Evolutionary conservation across 495 filamentous ascomycete genomes (phyloP), one percentile per base, ranked within the genome.

Genomic region (Evansstolkia leycettana): DNA sequence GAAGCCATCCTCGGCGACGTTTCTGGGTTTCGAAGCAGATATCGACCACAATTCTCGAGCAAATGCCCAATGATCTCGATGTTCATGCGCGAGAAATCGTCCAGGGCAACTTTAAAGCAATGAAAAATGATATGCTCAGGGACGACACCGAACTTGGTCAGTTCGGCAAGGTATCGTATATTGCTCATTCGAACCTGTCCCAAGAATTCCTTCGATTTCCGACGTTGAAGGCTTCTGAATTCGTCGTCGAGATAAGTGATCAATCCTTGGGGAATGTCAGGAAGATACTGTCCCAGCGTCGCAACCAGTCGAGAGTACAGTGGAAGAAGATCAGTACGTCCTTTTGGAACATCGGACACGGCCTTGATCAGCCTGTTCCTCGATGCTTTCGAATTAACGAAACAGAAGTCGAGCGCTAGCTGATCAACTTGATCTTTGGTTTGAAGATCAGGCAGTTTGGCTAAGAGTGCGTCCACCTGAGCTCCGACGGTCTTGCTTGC

Each of bases 91-190:
- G 93, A 94, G 45, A 99, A 96, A 41, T 99, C 90, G 47, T 99
- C 92, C 5, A 96, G 64, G 40, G 90, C 90, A 46, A 99, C 88
- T 55, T 93, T 96, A 41, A 99, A 72, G 57, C 89, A 96, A 47
- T 99, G 92, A 59, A 99, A 99, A 38, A 96, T 90, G 44, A 96
- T 88, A 54, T 99, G 90, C 57, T 99, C 89, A 7, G 90, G 92
- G 14, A 99, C 88, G 17, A 96, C 84, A 27, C 90, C 89, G 51
- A 96, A 99, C 48, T 99, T 99, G 33, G 90, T 95, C 51, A 99
- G 60, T 55, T 99, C 90, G 7, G 90, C 90, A 35, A 99, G 75
- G 48, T 99, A 99, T 5, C 90, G 84, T 34, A 94, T 85, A 57
- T 99, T 99, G 58, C 82, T 76, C 46, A 88, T 82, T 31, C 90